Evolutionary conservation across 108 stramenopile genomes (phyloP), one percentile per base, ranked within the genome.

Genomic region (Cylindrotheca fusiformis): DNA sequence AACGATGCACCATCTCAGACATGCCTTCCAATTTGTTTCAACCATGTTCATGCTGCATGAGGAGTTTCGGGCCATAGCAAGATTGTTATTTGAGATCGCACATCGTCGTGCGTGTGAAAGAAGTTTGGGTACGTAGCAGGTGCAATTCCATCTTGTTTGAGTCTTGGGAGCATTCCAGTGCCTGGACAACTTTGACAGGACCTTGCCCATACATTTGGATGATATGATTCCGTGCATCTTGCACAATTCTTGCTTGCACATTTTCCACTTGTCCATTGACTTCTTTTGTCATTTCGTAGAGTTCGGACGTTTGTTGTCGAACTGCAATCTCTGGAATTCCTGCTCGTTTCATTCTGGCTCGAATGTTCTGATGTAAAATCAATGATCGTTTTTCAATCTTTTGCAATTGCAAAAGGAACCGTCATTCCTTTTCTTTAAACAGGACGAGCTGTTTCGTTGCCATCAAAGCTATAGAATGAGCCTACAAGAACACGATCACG

Each of bases 31-130:
- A 81, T 70, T 47, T 81, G 80, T 48, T 81, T 60, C 3, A 81
- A 28, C 32, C 55, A 61, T 0, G 71, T 66, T 75, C 80, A 81
- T 2, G 67, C 68, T 3, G 80, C 66, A 56, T 81, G 80, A 6
- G 80, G 80, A 3, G 80, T 71, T 48, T 76, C 75, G 25, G 74
- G 70, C 65, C 69, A 81, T 28, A 81, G 58, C 2, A 60, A 18
- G 47, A 81, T 76, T 25, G 65, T 28, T 36, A 81, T 28, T 3
- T 8, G 14, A 8, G 44, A 46, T 14, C 36, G 6, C 14, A 10
- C 36, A 10, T 41, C 36, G 10, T 14, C 36, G 36, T 6, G 36
- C 36, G n/a, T n/a, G n/a, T 41, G 36, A 14, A 41, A 41, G 14
- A 41, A 10, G 36, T 14, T 6, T 41, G 36, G 36, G 14, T 41